A percentile compares a stretch with the other conserved stretches of the same genome.
Evolutionary conservation across 306 rosid genomes (phyloP).

Genomic region (Malus asiatica): DNA sequence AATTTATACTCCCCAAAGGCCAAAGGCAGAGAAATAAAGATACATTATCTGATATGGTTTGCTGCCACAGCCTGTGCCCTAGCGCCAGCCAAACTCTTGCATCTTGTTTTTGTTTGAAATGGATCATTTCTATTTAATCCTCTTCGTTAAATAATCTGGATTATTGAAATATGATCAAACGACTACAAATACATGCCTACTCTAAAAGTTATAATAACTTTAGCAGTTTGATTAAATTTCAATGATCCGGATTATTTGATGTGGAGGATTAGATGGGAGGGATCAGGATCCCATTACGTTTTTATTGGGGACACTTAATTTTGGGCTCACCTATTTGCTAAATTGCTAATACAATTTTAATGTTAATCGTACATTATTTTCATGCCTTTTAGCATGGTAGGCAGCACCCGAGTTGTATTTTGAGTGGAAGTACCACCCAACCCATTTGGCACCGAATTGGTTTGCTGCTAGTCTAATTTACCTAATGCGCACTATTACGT

Average conservation of each 20-base stretch:
- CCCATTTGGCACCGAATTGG: background rate
- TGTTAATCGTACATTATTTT: background rate
- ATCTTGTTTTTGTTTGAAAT: background rate
- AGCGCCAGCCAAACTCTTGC: background rate
- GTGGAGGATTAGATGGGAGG: too few relatives aligned
- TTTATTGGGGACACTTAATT: background rate
- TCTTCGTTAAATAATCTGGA: too few relatives aligned
- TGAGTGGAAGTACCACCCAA: background rate
- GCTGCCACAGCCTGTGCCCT: background rate
- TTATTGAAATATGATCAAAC: too few relatives aligned
- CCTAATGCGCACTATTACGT: background rate
- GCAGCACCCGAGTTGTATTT: background rate
- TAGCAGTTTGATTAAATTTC: fast-evolving
- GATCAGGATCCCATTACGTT: too few relatives aligned
- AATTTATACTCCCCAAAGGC: background rate
- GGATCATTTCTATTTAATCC: fast-evolving
- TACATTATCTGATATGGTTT: background rate
- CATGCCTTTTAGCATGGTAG: background rate
- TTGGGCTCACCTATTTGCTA: background rate
- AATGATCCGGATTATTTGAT: too few relatives aligned
- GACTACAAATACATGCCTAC: fast-evolving
- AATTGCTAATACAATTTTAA: background rate
- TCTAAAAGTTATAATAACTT: too few relatives aligned
- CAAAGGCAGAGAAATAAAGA: background rate
- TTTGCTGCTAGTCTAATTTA: background rate